Percentiles rank a stretch among this genome's conserved stretches.
Conservation (phyloP, 23 red algal species). For the Cyanidioschyzon merolae region DNA sequence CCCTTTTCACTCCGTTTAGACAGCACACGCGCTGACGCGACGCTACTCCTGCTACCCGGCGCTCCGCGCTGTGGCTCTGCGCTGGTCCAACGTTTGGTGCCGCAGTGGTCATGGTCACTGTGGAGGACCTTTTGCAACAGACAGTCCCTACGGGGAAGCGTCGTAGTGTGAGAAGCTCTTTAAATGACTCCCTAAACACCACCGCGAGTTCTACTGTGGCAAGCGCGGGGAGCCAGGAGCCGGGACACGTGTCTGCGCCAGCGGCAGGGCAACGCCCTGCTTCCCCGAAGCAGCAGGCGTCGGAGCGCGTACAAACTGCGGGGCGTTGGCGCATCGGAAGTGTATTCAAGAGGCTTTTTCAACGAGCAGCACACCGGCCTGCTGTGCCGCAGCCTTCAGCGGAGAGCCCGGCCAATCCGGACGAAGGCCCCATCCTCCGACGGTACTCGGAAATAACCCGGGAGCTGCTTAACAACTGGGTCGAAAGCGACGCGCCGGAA, state of each 20-base stretch:
- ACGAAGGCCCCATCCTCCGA: not conserved
- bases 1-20: no score
- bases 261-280: not conserved
- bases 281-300: not conserved
- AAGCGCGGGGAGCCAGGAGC: not conserved
- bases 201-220: not conserved
- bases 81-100: no score
- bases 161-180: not conserved
- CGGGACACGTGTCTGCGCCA: no score
- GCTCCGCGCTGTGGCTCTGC: no score
- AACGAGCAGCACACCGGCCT: no score
- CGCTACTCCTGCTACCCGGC: no score
- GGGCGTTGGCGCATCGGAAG: not conserved
- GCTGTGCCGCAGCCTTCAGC: not conserved
- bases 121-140: not conserved
- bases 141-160: not conserved
- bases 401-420: not conserved
- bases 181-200: not conserved
- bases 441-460: conserved; percentile 12
- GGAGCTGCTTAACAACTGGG: not conserved
- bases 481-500: not conserved
- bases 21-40: no score
- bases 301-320: not conserved
- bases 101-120: not conserved
- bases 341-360: not conserved